phyloP scores from a whole-genome alignment of 768 basidiomycete genomes.

The Hygrocybe punicea region DNA sequence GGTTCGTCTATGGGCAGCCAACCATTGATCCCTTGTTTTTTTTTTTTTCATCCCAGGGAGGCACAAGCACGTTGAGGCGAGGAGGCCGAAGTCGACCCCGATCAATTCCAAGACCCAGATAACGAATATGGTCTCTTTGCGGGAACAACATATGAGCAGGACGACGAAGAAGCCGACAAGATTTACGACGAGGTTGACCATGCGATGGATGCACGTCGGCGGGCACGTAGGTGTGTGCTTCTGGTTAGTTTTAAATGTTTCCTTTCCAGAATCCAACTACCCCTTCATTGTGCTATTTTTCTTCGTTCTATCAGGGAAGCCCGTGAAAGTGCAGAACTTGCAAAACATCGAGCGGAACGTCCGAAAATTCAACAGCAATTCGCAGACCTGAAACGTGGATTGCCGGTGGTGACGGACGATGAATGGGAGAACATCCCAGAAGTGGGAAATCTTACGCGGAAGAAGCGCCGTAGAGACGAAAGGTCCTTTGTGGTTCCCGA shows the following conservation, averaged over 20 bases:
- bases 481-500: conserved; percentile 89
- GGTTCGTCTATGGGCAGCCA: too few relatives aligned
- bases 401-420: conserved; percentile 81
- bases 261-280: conserved; percentile 33
- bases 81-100: conserved; percentile 77
- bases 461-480: conserved; percentile 83
- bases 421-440: conserved; percentile 98
- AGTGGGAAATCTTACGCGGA: conserved; percentile 91
- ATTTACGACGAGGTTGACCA: conserved; percentile 92
- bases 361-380: conserved; percentile 97
- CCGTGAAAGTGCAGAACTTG: conserved; percentile 67
- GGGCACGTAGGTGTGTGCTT: conserved; percentile 72
- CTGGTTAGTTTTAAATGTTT: too few relatives aligned
- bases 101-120: conserved; percentile 94
- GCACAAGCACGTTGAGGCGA: conserved; percentile 79
- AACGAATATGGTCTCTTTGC: conserved; percentile 96
- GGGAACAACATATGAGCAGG: conserved; percentile 92
- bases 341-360: conserved; percentile 76
- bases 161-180: conserved; percentile 95
- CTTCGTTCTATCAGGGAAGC: conserved; percentile 55
- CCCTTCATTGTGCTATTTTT: conserved; percentile 34
- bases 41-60: conserved; percentile 48
- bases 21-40: too few relatives aligned
- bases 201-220: conserved; percentile 84
- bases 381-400: conserved; percentile 87